Evolutionary conservation across 164 flowering plant genomes (phyloP), one percentile per base, ranked within the genome.

Genomic region (Berberis vulgaris): DNA sequence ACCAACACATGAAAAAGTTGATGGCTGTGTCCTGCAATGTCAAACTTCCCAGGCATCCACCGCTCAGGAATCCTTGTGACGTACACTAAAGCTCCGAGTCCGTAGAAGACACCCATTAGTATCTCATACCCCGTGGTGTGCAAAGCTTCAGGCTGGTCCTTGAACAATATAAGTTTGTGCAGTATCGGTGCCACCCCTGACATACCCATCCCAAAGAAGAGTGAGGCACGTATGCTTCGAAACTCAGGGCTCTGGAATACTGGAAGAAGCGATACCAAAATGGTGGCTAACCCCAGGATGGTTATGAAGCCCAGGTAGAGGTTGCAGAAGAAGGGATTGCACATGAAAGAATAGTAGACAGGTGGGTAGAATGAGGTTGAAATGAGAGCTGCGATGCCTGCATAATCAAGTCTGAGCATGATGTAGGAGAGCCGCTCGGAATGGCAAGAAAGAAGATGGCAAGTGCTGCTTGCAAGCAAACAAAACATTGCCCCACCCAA

Each of bases 401-500:
- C 91, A 66, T 94, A 94, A 67, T 94, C 98, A 5, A 94, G 77
- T 66, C 98, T 80, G 41, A 88, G 88, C 96, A 94, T 81, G 67
- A 94, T 86, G 81, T 86, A 94, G 38, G 97, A 72, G 13, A 87
- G 9, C 6, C 95, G 89, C 61, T 83, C 75, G 0, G 98, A 94
- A 71, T 87, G 93, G 76, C 98, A 94, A 0, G 88, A 83, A 62
- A 94, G 82, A 49, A 94, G 90, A 71, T 94, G 98, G 77, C 97
- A 94, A 2, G 82, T 78, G 81, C 98, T 91, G 82, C 98, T 94
- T 41, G 96, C 83, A 6, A 94, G 78, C 67, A 94, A 74, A 76
- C 97, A 94, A 63, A 94, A 91, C 98, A 94, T 91, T 49, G 98
- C 98, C 12, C 98, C 98, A 12, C 98, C 96, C 64, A 94, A 45